Evolutionary conservation across 2,329 filamentous ascomycete genomes (phyloP), one percentile per base, ranked within the genome.

Genomic region (Lasiodiplodia citricola): DNA sequence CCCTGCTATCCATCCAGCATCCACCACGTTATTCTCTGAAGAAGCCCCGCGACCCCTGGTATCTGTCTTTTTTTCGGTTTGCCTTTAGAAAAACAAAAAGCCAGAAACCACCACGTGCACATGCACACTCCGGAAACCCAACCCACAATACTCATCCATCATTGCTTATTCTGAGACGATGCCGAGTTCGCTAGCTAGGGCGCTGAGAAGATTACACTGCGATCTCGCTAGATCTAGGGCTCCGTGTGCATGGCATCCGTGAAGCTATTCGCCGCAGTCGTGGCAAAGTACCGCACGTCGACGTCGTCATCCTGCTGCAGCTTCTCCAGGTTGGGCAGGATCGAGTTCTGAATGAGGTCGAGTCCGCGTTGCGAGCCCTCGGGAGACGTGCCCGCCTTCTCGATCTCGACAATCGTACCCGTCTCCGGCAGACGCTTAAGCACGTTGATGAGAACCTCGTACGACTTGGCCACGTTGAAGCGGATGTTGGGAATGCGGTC

Each of bases 381-480:
- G 83, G 84, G 76, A 69, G 87, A 82, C 70, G 81, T 81, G 69
- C 89, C 91, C 35, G 91, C 88, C 85, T 97, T 96, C 81, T 97
- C 93, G 70, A 96, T 82, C 65, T 93, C 90, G 78, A 91, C 89
- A 71, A 98, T 86, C 16, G 95, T 98, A 70, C 94, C 94, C 77
- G 96, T 87, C 67, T 94, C 92, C 2, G 96, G 95, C 68, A 99
- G 87, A 74, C 93, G 92, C 82, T 95, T 94, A 76, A 99, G 87
- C n/a, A 94, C 94, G 74, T 92, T 90, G 76, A 98, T 94, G 69
- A 99, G 85, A 64, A 96, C 91, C 25, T 90, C 89, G 78, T 98
- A 99, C 57, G 96, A 98, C 85, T 99, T 99, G 74, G 96, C 96
- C 58, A 99, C 96, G 81, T 99, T 99, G 88, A 99, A 99, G 64